Conservation (phyloP, 148 eudicot genomes). For the Camellia granthamiana region DNA sequence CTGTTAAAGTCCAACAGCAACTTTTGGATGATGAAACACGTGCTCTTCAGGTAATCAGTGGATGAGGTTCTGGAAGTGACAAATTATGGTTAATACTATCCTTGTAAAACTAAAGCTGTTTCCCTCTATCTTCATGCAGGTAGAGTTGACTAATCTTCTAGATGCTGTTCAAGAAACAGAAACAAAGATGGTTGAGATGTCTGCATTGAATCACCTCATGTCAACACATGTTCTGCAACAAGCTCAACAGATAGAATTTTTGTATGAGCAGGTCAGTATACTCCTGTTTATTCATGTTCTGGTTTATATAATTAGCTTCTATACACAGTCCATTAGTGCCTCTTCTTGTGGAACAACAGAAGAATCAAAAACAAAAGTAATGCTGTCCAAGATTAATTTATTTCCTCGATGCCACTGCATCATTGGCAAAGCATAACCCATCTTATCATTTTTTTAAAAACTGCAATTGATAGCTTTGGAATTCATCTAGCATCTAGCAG, state of each 20-base stretch:
- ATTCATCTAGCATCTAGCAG: background rate
- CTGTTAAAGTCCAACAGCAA: conserved; percentile 74
- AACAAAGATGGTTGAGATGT: conserved; percentile 96
- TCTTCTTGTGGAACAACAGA: background rate
- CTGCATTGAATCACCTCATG: conserved; percentile 96
- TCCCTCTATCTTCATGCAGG: conserved; percentile 34
- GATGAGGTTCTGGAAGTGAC: background rate
- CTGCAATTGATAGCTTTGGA: background rate
- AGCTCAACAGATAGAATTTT: conserved; percentile 80
- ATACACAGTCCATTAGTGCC: background rate
- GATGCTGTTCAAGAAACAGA: conserved; percentile 95
- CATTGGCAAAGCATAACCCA: background rate
- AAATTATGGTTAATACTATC: background rate
- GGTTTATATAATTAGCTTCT: background rate
- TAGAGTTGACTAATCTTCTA: conserved; percentile 68
- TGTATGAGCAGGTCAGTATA: conserved; percentile 80
- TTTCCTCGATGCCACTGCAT: background rate
- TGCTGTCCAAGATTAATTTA: background rate
- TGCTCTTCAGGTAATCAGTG: conserved; percentile 74
- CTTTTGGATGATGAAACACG: conserved; percentile 91
- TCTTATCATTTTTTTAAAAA: background rate
- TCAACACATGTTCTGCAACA: conserved; percentile 96
- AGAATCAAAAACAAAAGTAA: background rate
- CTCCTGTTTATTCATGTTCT: background rate
- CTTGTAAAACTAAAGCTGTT: conserved; percentile 1